phyloP scores from a whole-genome alignment of 2,329 filamentous ascomycete species.

The Monosporascus sp. region DNA sequence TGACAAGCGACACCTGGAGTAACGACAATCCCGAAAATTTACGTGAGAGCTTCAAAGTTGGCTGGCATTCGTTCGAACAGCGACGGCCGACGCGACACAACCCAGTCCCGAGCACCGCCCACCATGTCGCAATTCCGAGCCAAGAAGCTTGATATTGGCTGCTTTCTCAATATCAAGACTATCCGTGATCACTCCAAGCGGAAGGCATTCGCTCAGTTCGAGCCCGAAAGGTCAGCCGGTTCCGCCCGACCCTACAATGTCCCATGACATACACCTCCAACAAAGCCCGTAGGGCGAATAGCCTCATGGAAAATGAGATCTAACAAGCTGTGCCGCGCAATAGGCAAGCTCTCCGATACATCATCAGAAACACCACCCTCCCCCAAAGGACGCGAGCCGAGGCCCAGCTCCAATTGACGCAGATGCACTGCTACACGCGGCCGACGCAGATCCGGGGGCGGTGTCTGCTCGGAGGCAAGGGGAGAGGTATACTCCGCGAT shows the following conservation, averaged over 20 bases:
- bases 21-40: not conserved
- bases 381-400: constrained; percentile 77
- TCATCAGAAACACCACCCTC: constrained; percentile 87
- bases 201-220: constrained; percentile 80
- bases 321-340: constrained; percentile 1
- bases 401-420: constrained; percentile 84
- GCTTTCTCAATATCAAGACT: constrained; percentile 78
- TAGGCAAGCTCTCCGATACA: constrained; percentile 89
- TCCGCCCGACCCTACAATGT: not conserved
- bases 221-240: constrained; percentile 71
- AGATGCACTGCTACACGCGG: constrained; percentile 95
- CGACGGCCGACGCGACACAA: not conserved
- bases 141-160: constrained; percentile 84
- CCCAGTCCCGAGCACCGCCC: constrained; percentile 15
- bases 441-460: constrained; percentile 91
- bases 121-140: constrained; percentile 80
- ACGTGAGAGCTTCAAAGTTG: not conserved
- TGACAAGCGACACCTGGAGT: not conserved
- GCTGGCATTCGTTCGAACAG: not conserved
- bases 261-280: not conserved
- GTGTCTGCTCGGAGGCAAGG: constrained; percentile 87
- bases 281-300: not conserved
- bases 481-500: constrained; percentile 82
- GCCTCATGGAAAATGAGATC: not conserved
- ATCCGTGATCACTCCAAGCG: constrained; percentile 97